Conservation (phyloP, 345 rosid species). For the Eucalyptus lansdowneana region DNA sequence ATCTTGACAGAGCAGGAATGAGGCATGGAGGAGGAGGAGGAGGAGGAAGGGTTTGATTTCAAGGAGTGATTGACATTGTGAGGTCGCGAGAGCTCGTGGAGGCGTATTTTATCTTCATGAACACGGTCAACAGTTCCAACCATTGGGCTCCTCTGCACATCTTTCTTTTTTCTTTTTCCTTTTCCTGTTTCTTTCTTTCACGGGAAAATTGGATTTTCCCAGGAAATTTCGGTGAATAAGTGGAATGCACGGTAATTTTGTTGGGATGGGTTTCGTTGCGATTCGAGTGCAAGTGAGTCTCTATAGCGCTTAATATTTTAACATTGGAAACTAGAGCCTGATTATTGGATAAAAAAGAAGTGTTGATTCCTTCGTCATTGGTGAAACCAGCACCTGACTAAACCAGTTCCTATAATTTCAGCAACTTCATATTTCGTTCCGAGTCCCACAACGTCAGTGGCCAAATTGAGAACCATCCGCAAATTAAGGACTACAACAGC, state of each 20-base stretch:
- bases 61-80: neutral
- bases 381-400: neutral
- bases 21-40: neutral
- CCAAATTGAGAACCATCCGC: neutral
- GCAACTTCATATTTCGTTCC: neutral
- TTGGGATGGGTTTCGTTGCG: neutral
- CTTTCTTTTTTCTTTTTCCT: no score
- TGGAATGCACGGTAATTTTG: neutral
- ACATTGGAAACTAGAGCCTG: neutral
- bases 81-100: neutral
- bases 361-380: neutral
- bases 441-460: neutral
- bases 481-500: neutral
- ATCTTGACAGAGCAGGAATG: neutral
- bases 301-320: neutral
- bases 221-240: neutral
- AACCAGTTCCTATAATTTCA: neutral
- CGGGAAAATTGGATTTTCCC: neutral
- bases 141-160: neutral
- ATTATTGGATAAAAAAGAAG: neutral
- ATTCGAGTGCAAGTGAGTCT: neutral
- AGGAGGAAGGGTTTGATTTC: neutral
- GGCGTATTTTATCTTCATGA: neutral
- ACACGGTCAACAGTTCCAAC: neutral
- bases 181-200: neutral